Evolutionary conservation across 805 yeast genomes (phyloP), one percentile per base, ranked within the genome.

Genomic region (Starmera caribaea): DNA sequence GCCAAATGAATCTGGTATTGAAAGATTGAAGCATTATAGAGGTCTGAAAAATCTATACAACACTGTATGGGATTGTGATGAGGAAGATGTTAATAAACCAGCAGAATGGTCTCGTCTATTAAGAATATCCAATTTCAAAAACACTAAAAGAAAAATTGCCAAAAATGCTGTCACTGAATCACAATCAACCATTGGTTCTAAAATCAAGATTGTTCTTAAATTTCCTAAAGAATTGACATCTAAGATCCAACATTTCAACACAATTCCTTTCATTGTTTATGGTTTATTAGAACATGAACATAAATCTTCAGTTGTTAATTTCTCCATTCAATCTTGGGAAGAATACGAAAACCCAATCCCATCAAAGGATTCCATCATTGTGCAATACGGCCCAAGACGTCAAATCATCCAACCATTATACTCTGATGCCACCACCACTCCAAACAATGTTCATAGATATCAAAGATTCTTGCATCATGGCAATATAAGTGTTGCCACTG

Each of bases 331-430:
- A 49, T 73, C 92, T 27, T 88, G 96, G 89, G 94, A 90, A 61
- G 94, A 83, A 47, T 86, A 79, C 52, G 89, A 83, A 36, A 74
- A 76, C 39, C 95, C 97, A 28, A 72, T 92, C 41, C 82, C 88
- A 36, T 76, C 95, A n/a, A 81, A 81, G 50, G 94, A 85, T 36
- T 62, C 78, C 27, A 66, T 92, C 47, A 66, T 89, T 39, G 90
- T 85, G 13, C 97, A 92, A 63, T 89, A 88, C 55, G 99, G 98
- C 21, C 85, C 90, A 39, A 79, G 97, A 61, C 75, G 98, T 53
- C 79, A 85, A 57, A 70, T 75, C 12, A 81, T 90, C 38, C 69
- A 78, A 40, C 99, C 99, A 13, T 53, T 84, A 27, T 90, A 81
- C 66, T 86, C 90, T 38, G 83, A 82, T 50, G 80, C 80, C 9